Base-by-base conservation (phyloP, 345 rosid species). In the Nasturtium officinale region DNA sequence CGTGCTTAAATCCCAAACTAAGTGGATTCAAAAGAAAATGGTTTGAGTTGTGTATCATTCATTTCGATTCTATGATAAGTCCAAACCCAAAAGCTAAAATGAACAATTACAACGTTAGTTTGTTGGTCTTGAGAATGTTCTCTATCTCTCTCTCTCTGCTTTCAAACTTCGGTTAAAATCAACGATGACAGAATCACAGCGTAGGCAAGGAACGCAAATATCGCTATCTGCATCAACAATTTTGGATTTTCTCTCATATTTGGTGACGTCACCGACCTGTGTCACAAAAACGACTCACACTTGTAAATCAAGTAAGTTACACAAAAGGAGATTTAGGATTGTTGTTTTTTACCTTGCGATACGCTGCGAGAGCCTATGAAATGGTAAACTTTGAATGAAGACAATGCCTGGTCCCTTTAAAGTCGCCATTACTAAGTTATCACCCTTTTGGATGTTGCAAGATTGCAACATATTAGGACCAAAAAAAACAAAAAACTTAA, bases 231-330 rank as follows among this genome's bases (percentile, higher is more conserved):
- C 67, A 90, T 77, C 70, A 89, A 84, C 71, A 90, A 84, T 76
- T 86, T 92, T 18, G 96, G 98, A 78, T 92, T 92, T 75, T 95
- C 99, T 79, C 98, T 89, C 96, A 92, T 86, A 90, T 95, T 95
- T 38, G 98, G 98, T 29, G 98, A 90, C 42, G 98, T 85, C 48
- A 95, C 98, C 23, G 99, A 88, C 86, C 98, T 95, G 94, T 95
- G 91, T 72, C 76, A 77, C 75, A 51, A 35, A 21, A 38, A 59
- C 60, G 13, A 18, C 2, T 48, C 32, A 8, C 42, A 9, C n/a
- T 26, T 23, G 25, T 16, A n/a, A n/a, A n/a, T n/a, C n/a, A n/a
- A n/a, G n/a, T n/a, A 1, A 30, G 9, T 45, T 54, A 54, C 40
- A 63, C 63, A 30, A 62, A 37, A 28, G 10, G 18, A 59, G 61